These are phyloP conservation scores for Agrocybe pediades DNA, from an alignment of 768 basidiomycete genomes.

Conservation along the genomic window DNA sequence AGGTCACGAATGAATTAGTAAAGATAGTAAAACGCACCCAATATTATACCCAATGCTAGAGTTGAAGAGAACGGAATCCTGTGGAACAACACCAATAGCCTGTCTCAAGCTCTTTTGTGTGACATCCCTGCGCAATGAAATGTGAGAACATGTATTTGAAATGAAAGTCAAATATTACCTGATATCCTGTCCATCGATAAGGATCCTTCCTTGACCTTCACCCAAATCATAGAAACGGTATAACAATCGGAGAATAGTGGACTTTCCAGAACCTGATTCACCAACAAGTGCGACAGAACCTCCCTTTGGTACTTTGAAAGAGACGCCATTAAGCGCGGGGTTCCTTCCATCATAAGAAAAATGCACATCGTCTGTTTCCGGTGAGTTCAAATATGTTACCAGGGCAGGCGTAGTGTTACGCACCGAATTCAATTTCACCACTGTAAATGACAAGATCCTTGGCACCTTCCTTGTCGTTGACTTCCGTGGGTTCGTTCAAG, in stretches of 20 bases:
- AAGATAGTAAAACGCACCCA: constrained; percentile 43
- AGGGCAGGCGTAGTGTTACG: constrained; percentile 18
- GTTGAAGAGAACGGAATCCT: constrained; percentile 79
- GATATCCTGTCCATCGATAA: constrained; percentile 87
- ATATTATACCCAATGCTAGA: constrained; percentile 73
- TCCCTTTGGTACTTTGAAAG: constrained; percentile 87
- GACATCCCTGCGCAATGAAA: constrained; percentile 53
- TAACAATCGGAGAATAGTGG: constrained; percentile 81
- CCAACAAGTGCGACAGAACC: constrained; percentile 90
- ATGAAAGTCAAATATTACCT: constrained; percentile 27
- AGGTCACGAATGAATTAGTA: not conserved
- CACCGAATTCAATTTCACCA: constrained; percentile 89
- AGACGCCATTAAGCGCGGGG: constrained; percentile 73
- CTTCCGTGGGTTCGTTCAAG: constrained; percentile 80
- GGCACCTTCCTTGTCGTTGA: constrained; percentile 79
- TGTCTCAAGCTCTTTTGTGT: constrained; percentile 79
- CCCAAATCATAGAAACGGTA: constrained; percentile 92
- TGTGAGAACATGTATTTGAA: not conserved
- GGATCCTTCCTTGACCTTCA: constrained; percentile 76
- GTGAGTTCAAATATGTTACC: constrained; percentile 5
- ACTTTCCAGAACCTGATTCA: constrained; percentile 81
- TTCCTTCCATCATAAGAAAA: constrained; percentile 83
- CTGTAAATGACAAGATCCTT: constrained; percentile 69
- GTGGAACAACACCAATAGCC: constrained; percentile 89
- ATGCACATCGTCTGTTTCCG: constrained; percentile 67